These are phyloP conservation scores for Gossypium schwendimanii DNA, from an alignment of 441 rosid genomes.

Conservation along the genomic window DNA sequence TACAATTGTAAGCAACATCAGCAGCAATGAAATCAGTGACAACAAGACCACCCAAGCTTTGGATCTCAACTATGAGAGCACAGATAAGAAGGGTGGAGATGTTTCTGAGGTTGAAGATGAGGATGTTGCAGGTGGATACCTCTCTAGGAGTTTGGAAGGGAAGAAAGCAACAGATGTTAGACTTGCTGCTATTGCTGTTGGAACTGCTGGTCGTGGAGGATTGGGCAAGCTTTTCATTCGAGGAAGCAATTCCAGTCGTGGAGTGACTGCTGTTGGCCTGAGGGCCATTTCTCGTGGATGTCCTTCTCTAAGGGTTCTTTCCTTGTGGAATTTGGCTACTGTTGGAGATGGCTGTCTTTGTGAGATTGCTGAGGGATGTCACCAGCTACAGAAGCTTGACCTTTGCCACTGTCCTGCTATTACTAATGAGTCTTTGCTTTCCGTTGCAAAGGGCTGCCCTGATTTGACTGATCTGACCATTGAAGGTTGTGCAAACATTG, in stretches of 20 bases:
- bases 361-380: slow-evolving; percentile 67
- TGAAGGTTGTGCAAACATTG: slow-evolving; percentile 71
- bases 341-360: slow-evolving; percentile 53
- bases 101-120: slow-evolving; percentile 21
- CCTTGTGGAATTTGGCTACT: slow-evolving; percentile 60
- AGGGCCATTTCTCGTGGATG: slow-evolving; percentile 65
- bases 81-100: slow-evolving; percentile 12
- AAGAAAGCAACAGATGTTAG: slow-evolving; percentile 86
- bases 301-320: slow-evolving; percentile 59
- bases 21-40: slow-evolving; percentile 45
- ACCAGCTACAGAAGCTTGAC: slow-evolving; percentile 69
- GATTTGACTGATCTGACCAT: slow-evolving; percentile 57
- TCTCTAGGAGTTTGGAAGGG: slow-evolving; percentile 77
- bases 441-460: slow-evolving; percentile 63
- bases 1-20: slow-evolving; percentile 53
- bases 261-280: slow-evolving; percentile 64
- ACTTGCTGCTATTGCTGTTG: slow-evolving; percentile 81
- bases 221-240: slow-evolving; percentile 61
- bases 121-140: slow-evolving; percentile 50
- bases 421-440: slow-evolving; percentile 62
- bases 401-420: slow-evolving; percentile 54
- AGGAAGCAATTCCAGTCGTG: slow-evolving; percentile 41
- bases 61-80: slow-evolving; percentile 9
- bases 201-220: slow-evolving; percentile 75
- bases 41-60: slow-evolving; percentile 8